Conservation (phyloP, 129 eudicot species). For the Saussurea involucrata region DNA sequence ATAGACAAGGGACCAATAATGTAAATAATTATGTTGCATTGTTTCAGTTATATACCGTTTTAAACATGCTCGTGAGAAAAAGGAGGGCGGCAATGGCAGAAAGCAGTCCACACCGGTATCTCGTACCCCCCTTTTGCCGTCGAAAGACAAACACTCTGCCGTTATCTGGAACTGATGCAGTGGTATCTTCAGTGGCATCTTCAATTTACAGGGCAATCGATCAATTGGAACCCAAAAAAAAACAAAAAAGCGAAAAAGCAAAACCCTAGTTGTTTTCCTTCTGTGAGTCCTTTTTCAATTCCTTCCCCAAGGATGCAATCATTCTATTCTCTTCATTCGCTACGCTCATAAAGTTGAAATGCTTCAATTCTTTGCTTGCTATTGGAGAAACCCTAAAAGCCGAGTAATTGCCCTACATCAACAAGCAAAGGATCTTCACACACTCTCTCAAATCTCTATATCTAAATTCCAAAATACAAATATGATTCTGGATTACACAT, state of each 20-base stretch:
- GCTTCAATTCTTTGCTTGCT: slow-evolving; percentile 7
- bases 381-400: slow-evolving; percentile 12
- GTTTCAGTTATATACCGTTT: neutral
- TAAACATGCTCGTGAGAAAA: neutral
- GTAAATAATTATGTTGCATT: too few species aligned
- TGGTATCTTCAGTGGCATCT: neutral
- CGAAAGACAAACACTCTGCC: neutral
- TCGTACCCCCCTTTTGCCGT: neutral
- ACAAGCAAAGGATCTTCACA: slow-evolving; percentile 31
- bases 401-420: neutral
- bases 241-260: neutral
- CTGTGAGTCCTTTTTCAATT: slow-evolving; percentile 2
- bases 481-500: slow-evolving; percentile 16
- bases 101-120: slow-evolving; percentile 14
- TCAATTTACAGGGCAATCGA: neutral
- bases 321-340: slow-evolving; percentile 1
- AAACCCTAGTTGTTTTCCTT: slow-evolving; percentile 9
- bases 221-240: neutral
- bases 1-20: too few species aligned
- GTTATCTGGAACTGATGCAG: neutral
- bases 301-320: slow-evolving; percentile 1
- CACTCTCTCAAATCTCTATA: slow-evolving; percentile 2
- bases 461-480: slow-evolving; percentile 3
- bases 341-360: neutral
- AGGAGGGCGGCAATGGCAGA: slow-evolving; percentile 8